A percentile compares a stretch with the other conserved stretches of the same genome.
Evolutionary conservation across 1,139 yeast species (phyloP).

Genomic region (Pneumocystis jirovecii): DNA sequence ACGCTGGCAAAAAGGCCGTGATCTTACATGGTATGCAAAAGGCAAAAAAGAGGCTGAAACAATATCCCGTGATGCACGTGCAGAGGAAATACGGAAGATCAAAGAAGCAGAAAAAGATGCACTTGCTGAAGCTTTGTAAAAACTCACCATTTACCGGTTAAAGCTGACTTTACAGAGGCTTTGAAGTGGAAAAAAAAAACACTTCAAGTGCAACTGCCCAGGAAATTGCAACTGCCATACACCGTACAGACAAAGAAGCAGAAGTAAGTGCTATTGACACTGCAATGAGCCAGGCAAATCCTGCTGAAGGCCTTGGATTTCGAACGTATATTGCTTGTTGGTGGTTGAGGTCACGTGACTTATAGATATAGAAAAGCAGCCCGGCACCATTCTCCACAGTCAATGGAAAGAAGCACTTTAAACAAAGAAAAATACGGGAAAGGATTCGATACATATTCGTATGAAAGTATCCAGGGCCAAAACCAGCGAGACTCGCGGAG

Average conservation of each 20-base stretch:
- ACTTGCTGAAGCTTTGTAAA: slow-evolving; percentile 16
- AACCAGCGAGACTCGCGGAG: background rate
- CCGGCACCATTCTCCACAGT: background rate
- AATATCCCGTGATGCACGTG: slow-evolving; percentile 1
- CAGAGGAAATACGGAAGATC: slow-evolving; percentile 9
- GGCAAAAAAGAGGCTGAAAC: slow-evolving; percentile 10
- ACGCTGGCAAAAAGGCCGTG: slow-evolving; percentile 18
- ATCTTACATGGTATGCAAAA: slow-evolving; percentile 20
- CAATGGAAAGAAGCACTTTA: background rate
- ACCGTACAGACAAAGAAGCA: background rate
- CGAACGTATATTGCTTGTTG: background rate
- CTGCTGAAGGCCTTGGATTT: background rate
- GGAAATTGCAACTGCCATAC: background rate
- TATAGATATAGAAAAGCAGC: background rate
- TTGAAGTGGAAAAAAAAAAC: background rate
- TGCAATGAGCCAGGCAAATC: background rate
- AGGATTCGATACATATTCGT: background rate
- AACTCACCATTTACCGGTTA: too few species aligned
- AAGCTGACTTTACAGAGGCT: background rate
- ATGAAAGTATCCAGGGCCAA: background rate
- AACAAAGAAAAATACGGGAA: background rate
- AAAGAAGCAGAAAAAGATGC: slow-evolving; percentile 19
- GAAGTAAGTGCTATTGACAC: background rate
- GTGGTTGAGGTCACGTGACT: background rate
- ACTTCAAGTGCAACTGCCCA: background rate